Conservation (phyloP, 78 protist genomes). For the Parvularia atlantis region DNA sequence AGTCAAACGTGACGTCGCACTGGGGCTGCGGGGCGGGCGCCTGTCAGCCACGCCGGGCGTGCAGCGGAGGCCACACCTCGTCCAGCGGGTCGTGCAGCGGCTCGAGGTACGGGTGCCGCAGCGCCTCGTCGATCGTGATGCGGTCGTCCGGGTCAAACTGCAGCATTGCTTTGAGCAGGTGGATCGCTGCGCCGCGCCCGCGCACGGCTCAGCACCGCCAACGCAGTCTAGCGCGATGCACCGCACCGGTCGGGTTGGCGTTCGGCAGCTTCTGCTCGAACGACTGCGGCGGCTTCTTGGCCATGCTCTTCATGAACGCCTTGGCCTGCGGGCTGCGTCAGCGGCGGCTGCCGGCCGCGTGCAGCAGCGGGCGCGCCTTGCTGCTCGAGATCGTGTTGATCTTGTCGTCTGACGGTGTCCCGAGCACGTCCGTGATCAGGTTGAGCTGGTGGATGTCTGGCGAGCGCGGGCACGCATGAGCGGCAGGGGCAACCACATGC, state of each 20-base stretch:
- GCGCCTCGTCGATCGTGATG: constrained; percentile 44
- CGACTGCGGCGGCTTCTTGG: constrained; percentile 18
- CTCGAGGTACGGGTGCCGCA: constrained; percentile 52
- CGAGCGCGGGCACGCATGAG: no score
- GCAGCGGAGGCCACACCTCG: no score
- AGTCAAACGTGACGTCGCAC: no score
- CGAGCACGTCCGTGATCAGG: constrained; percentile 8
- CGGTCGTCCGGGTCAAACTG: constrained; percentile 46
- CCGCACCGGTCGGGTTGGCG: background rate
- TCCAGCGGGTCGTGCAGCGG: constrained; percentile 39
- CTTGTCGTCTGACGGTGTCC: background rate
- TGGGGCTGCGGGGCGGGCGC: no score
- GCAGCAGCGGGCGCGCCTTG: constrained; percentile 50
- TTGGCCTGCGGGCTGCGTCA: no score
- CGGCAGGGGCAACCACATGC: no score
- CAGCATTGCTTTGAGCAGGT: constrained; percentile 41
- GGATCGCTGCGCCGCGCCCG: constrained; percentile 24
- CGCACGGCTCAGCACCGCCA: no score
- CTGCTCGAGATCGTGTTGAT: background rate
- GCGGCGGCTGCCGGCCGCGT: no score
- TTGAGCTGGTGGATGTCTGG: constrained; percentile 19
- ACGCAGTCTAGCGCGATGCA: no score
- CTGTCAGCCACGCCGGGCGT: no score
- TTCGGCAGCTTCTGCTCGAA: constrained; percentile 39
- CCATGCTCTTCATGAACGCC: background rate